phyloP scores from a whole-genome alignment of 371 early-diverging fungal genomes.

The Actinomortierella wolfii region DNA sequence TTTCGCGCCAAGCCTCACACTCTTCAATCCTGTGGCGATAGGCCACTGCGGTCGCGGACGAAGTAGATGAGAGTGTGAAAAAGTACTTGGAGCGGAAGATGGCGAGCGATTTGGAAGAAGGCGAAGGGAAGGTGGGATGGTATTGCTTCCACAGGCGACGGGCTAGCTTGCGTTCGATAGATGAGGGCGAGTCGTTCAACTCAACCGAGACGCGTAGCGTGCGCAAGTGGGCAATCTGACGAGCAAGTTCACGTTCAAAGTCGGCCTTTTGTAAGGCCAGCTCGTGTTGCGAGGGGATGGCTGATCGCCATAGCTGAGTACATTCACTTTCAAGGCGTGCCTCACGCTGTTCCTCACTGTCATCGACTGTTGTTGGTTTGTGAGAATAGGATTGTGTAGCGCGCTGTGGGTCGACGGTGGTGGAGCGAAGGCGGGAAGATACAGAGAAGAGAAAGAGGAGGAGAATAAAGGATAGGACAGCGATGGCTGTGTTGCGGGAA shows the following conservation, averaged over 20 bases:
- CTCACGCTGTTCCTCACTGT: constrained; percentile 33
- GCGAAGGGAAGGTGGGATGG: constrained; percentile 18
- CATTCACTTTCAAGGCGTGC: constrained; percentile 10
- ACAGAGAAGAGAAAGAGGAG: background rate
- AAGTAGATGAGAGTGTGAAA: too few relatives aligned
- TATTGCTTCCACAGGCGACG: constrained; percentile 26
- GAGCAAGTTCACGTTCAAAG: constrained; percentile 43
- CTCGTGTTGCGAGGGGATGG: constrained; percentile 18
- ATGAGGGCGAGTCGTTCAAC: constrained; percentile 41
- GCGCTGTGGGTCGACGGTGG: background rate
- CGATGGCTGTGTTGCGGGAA: background rate
- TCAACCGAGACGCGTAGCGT: constrained; percentile 6
- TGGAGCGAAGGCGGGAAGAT: background rate
- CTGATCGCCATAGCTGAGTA: background rate
- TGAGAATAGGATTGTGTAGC: background rate
- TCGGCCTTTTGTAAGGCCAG: constrained; percentile 25
- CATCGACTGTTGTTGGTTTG: constrained; percentile 23
- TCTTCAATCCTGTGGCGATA: too few relatives aligned
- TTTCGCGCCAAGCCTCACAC: too few relatives aligned
- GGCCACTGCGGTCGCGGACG: too few relatives aligned
- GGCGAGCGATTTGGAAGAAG: too few relatives aligned
- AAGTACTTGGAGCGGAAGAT: too few relatives aligned
- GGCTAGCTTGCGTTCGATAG: constrained; percentile 26
- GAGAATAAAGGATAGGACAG: background rate
- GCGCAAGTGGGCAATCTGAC: constrained; percentile 18